phyloP scores from a whole-genome alignment of 441 rosid species.

The Cnidoscolus chayamansa region DNA sequence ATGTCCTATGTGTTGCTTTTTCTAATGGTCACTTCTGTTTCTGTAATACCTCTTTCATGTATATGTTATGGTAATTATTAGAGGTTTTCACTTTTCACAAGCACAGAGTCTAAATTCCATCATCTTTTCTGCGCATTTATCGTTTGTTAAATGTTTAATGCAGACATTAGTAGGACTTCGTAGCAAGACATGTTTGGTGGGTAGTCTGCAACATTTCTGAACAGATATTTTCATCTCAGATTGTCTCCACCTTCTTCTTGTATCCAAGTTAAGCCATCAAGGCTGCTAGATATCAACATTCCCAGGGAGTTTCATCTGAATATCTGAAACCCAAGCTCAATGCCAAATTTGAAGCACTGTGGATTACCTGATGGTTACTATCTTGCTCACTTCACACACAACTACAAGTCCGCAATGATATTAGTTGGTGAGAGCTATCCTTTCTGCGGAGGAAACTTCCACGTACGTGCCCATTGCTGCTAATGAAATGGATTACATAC shows the following conservation, averaged over 20 bases:
- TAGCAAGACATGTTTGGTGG: background rate
- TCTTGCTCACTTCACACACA: conserved; percentile 62
- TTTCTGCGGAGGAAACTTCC: conserved; percentile 56
- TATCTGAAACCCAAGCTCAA: conserved; percentile 66
- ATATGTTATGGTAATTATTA: background rate
- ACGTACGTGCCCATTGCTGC: conserved; percentile 46
- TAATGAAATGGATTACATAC: conserved; percentile 40
- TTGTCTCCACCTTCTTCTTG: too few relatives aligned
- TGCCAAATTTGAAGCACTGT: conserved; percentile 61
- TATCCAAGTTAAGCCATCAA: conserved; percentile 54
- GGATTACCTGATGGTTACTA: conserved; percentile 53
- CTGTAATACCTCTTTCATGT: background rate
- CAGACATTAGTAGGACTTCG: too few relatives aligned
- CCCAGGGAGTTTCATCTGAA: conserved; percentile 66
- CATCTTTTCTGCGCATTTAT: background rate
- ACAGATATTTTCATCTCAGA: too few relatives aligned
- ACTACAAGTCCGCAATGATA: conserved; percentile 65
- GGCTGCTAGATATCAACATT: conserved; percentile 66
- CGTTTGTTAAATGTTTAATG: background rate
- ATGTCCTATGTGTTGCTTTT: conserved; percentile 9
- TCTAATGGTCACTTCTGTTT: background rate
- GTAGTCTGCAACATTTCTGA: background rate
- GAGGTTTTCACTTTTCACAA: background rate
- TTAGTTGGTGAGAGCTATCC: conserved; percentile 74
- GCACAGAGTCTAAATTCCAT: background rate